Conservation (phyloP, 352 stramenopile species). For the Pythium coloratum region DNA sequence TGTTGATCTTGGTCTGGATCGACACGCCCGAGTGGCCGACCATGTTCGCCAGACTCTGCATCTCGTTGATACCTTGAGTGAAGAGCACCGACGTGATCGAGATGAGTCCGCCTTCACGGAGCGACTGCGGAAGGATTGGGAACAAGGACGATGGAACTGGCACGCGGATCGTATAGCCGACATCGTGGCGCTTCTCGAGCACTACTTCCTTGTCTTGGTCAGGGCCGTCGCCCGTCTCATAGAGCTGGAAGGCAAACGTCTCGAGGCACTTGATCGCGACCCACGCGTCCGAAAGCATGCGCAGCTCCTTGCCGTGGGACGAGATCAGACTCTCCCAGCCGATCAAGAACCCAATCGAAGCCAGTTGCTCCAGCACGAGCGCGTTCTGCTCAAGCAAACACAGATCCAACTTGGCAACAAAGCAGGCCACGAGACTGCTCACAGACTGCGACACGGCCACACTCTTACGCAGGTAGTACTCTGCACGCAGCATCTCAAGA, state of each 20-base stretch:
- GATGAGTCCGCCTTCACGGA: conserved; percentile 62
- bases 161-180: conserved; percentile 72
- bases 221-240: conserved; percentile 20
- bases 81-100: conserved; percentile 79
- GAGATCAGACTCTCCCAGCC: conserved; percentile 95
- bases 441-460: conserved; percentile 83
- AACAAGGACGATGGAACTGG: conserved; percentile 46
- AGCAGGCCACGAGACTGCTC: conserved; percentile 78
- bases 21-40: conserved; percentile 77
- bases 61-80: conserved; percentile 93
- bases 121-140: conserved; percentile 42
- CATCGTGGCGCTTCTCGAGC: conserved; percentile 59
- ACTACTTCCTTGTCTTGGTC: conserved; percentile 41
- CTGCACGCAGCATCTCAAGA: conserved; percentile 70
- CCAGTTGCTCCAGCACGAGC: conserved; percentile 69
- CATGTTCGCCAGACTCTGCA: conserved; percentile 92
- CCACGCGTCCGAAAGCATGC: conserved; percentile 93
- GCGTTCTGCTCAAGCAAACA: conserved; percentile 61
- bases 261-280: conserved; percentile 89
- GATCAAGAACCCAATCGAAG: conserved; percentile 83
- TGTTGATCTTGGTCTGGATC: conserved; percentile 86
- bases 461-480: conserved; percentile 85
- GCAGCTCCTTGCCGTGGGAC: conserved; percentile 94
- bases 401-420: conserved; percentile 76
- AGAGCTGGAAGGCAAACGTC: conserved; percentile 82